Evolutionary conservation across 2,329 filamentous ascomycete genomes (phyloP), one percentile per base, ranked within the genome.

Genomic region (Niveomyces coronatus): DNA sequence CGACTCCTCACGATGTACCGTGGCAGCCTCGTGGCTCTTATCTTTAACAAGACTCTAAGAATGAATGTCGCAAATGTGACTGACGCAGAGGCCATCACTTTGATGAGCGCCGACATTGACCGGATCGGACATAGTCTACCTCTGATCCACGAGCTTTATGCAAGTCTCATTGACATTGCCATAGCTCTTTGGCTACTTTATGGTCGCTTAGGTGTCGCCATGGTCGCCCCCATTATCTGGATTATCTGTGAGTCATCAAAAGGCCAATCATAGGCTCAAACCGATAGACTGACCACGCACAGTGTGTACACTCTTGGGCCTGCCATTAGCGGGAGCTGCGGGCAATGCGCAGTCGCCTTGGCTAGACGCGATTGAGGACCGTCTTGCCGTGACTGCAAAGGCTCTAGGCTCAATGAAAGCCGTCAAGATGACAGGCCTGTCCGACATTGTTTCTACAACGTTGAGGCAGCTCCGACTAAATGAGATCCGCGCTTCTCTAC

Each of bases 41-140:
- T 76, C 11, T 75, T 67, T 46, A 56, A 59, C 19, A 65, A 67
- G 43, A 65, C 64, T 0, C 45, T 65, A 3, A 45, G 49, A 4
- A 44, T 62, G 9, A 50, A 49, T 29, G 48, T 50, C 1, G 49
- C 32, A 16, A 23, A 23, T 9, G n/a, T 23, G 7, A 16, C 18
- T 10, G 32, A 34, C 8, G 32, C 32, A n/a, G 32, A 34, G 10
- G 32, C 32, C 3, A 23, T 34, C n/a, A 34, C 32, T 5, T 20
- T 34, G 10, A 34, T 34, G 32, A 34, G 32, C n/a, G 32, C 32
- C 19, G 32, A 34, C 16, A 34, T 34, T 7, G 32, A 34, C 16
- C 32, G 32, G 13, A 23, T 34, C 17, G 32, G n/a, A 5, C 18
- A 23, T 10, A 23, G 18, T n/a, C 18, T 34, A 15, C 32, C 19